These are phyloP conservation scores for Candida qinlingensis DNA, from an alignment of 805 yeast genomes.

Conservation along the genomic window DNA sequence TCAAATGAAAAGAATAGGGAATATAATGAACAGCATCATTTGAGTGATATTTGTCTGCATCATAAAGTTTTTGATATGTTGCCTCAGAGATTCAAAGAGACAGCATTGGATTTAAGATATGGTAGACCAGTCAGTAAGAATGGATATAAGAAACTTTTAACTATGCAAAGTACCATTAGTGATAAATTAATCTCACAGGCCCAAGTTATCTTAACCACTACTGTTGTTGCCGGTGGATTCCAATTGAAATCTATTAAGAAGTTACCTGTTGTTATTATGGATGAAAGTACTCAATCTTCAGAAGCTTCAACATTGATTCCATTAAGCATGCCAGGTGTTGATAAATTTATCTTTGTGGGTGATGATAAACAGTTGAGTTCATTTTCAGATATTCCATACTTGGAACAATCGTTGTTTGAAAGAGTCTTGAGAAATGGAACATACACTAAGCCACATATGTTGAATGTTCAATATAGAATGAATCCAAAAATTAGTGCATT, in stretches of 20 bases:
- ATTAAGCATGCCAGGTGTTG: slow-evolving; percentile 60
- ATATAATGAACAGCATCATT: slow-evolving; percentile 50
- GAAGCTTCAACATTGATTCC: slow-evolving; percentile 72
- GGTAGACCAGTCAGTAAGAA: slow-evolving; percentile 41
- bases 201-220: slow-evolving; percentile 65
- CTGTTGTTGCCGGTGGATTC: slow-evolving; percentile 67
- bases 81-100: slow-evolving; percentile 39
- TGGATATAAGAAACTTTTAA: slow-evolving; percentile 45
- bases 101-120: slow-evolving; percentile 37
- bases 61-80: slow-evolving; percentile 49
- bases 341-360: slow-evolving; percentile 66
- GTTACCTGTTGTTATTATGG: slow-evolving; percentile 69
- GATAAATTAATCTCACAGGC: slow-evolving; percentile 56
- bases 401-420: slow-evolving; percentile 65
- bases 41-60: slow-evolving; percentile 58
- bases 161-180: slow-evolving; percentile 38
- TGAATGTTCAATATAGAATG: slow-evolving; percentile 67
- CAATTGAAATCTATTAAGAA: slow-evolving; percentile 55
- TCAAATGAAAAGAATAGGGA: slow-evolving; percentile 58
- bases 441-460: slow-evolving; percentile 56
- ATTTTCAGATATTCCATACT: slow-evolving; percentile 61
- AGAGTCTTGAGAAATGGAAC: slow-evolving; percentile 59
- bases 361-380: slow-evolving; percentile 73
- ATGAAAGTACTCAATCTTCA: slow-evolving; percentile 73
- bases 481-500: slow-evolving; percentile 61